Evolutionary conservation across 306 rosid genomes (phyloP).

Genomic region (Inga oerstediana): DNA sequence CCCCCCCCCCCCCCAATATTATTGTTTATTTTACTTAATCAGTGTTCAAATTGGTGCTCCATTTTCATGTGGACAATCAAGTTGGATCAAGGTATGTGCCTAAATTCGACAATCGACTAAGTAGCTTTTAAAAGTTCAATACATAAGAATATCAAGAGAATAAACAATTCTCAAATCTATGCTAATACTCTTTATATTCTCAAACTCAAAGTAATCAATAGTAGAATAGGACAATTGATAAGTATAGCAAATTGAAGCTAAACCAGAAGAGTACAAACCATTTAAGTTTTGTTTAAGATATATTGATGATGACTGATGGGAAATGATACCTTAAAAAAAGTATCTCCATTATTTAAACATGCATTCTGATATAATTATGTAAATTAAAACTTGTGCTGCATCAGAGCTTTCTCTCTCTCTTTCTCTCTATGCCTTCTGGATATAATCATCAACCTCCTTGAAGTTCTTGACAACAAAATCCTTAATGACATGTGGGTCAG

Average conservation of each 20-base stretch:
- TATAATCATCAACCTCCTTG: constrained; percentile 63
- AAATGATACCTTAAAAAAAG: neutral
- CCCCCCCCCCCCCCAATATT: neutral
- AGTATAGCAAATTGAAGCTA: neutral
- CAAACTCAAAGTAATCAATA: neutral
- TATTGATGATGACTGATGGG: neutral
- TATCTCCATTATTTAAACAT: constrained; percentile 31
- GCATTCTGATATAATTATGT: neutral
- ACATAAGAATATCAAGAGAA: neutral
- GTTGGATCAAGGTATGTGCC: neutral
- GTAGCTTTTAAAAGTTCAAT: neutral
- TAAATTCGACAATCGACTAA: neutral
- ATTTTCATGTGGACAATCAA: neutral
- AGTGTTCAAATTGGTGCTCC: neutral
- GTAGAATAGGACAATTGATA: neutral
- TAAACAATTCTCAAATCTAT: neutral
- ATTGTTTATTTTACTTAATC: no score
- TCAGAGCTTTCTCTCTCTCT: neutral
- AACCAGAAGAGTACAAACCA: neutral
- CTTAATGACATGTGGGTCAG: constrained; percentile 65
- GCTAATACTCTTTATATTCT: neutral
- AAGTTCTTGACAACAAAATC: constrained; percentile 82
- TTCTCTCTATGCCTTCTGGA: constrained; percentile 38
- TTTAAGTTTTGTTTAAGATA: neutral
- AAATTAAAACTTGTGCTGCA: constrained; percentile 4